Percentiles rank a stretch among this genome's conserved stretches.
Evolutionary conservation across 1,139 yeast genomes (phyloP).

Genomic region (Candida sanyaensis): DNA sequence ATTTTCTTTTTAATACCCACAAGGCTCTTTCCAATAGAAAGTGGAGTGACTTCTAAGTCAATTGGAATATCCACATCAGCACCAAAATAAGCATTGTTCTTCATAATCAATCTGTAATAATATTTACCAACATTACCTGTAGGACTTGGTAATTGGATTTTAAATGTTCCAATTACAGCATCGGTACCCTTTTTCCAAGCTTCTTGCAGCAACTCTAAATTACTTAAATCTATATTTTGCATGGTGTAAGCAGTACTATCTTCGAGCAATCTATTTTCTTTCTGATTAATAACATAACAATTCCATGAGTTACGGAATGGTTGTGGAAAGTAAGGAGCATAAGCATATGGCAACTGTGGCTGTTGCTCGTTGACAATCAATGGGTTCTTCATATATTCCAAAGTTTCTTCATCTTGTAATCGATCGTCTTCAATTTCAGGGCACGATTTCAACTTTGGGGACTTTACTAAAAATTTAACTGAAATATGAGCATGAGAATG

Average conservation of each 20-base stretch:
- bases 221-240: conserved; percentile 55
- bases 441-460: conserved; percentile 64
- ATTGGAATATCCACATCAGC: conserved; percentile 70
- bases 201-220: conserved; percentile 54
- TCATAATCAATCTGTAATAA: conserved; percentile 65
- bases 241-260: conserved; percentile 54
- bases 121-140: conserved; percentile 61
- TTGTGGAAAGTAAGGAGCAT: conserved; percentile 76
- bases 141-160: conserved; percentile 68
- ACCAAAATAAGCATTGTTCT: conserved; percentile 70
- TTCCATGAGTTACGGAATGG: conserved; percentile 60
- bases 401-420: conserved; percentile 48
- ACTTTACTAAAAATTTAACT: conserved; percentile 72
- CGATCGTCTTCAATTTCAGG: conserved; percentile 47
- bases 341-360: conserved; percentile 63
- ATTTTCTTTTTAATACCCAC: conserved; percentile 17
- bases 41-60: conserved; percentile 57
- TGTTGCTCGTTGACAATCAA: conserved; percentile 61
- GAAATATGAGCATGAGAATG: conserved; percentile 72
- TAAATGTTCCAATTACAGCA: conserved; percentile 67
- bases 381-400: conserved; percentile 75
- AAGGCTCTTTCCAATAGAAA: conserved; percentile 32
- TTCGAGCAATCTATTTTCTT: conserved; percentile 78
- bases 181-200: conserved; percentile 40
- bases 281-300: conserved; percentile 67